Evolutionary conservation across 257 asterid genomes (phyloP), one percentile per base, ranked within the genome.

Genomic region (Echium plantagineum): DNA sequence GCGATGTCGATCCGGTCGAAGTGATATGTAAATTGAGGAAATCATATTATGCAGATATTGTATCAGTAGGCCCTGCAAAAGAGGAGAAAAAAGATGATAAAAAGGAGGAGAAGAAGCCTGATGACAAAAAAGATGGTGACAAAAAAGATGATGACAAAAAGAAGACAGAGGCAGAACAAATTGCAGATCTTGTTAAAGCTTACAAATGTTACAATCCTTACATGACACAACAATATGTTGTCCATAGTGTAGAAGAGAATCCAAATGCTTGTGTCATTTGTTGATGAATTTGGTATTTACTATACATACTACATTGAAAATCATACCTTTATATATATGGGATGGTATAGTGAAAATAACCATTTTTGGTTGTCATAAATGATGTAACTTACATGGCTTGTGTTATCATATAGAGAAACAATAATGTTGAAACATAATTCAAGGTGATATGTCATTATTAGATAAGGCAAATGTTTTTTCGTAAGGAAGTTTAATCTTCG

Each of bases 201-300:
- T 75, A 65, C 30, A 35, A 17, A 18, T 56, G 2, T 18, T 57
- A 68, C 55, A 54, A 58, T 59, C 70, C 70, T 8, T 30, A 54
- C 18, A 18, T 64, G 69, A 18, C 71, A 55, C 69, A 54, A 38
- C 46, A 9, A 1, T 53, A 67, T 32, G 24, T 26, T 22, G 62
- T 55, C 22, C 30, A 60, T 15, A 64, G 71, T 58, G 57, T 21
- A 7, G 77, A 62, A 17, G 68, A 75, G 28, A 51, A 71, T 21
- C 77, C 80, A 17, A 71, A 75, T 65, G 58, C 72, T 32, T 75
- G 80, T 58, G 74, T 71, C 24, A 75, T 75, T 22, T 71, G 63
- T 48, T 75, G 9, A 35, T 35, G 0, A 1, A 28, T 6, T 28
- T 28, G 0, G 32, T 28, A 28, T 28, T 28, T 28, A 24, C 26